A percentile compares a stretch with the other conserved stretches of the same genome.
phyloP scores from a whole-genome alignment of 805 yeast genomes.

The Starmerella roubikii region DNA sequence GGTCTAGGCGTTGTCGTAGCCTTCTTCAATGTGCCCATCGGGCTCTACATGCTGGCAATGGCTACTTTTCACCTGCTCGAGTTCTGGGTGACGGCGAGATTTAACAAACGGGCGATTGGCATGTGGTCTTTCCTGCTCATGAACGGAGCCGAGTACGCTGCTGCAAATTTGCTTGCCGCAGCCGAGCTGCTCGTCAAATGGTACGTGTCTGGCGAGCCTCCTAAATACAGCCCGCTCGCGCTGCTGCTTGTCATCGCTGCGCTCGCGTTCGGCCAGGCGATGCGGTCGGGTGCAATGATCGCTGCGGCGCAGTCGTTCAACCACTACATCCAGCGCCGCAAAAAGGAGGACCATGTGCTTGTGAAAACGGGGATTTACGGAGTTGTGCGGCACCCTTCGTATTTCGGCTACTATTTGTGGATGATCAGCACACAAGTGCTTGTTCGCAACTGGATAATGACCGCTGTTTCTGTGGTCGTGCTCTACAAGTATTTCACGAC shows the following conservation, averaged over 20 bases:
- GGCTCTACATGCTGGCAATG: conserved; percentile 40
- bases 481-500: conserved; percentile 55
- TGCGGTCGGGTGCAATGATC: conserved; percentile 69
- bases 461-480: conserved; percentile 39
- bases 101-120: conserved; percentile 51
- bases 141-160: conserved; percentile 45
- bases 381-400: conserved; percentile 71
- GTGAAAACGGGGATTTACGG: conserved; percentile 65
- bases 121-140: conserved; percentile 56
- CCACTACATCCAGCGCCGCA: conserved; percentile 53
- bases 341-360: conserved; percentile 43
- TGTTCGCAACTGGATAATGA: conserved; percentile 51
- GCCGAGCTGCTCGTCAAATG: conserved; percentile 37
- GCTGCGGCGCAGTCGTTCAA: conserved; percentile 79
- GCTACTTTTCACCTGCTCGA: conserved; percentile 69
- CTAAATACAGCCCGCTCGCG: conserved; percentile 26
- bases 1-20: conserved; percentile 16
- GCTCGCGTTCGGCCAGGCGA: conserved; percentile 46
- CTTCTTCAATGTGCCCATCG: conserved; percentile 16
- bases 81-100: conserved; percentile 64
- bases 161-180: conserved; percentile 45
- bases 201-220: conserved; percentile 26
- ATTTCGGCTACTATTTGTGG: conserved; percentile 88
- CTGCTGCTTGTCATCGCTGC: conserved; percentile 36
- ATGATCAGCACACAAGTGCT: conserved; percentile 71